These are phyloP conservation scores for Cryptococcus amylolentus DNA, from an alignment of 1,284 basidiomycete species.

Conservation along the genomic window DNA sequence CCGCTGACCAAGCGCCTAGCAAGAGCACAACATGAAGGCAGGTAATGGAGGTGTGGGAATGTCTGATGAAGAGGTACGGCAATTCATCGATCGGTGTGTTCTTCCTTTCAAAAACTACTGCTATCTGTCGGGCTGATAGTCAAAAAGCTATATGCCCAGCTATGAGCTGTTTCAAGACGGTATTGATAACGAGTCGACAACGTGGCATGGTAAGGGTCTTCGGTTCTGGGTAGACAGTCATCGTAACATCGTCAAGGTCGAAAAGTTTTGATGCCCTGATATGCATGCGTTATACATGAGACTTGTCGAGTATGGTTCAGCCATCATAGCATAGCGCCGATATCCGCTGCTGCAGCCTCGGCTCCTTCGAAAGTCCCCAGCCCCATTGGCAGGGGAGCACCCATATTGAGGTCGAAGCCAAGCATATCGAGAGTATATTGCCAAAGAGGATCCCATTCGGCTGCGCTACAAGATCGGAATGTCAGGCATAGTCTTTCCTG, in stretches of 20 bases:
- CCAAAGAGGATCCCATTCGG: conserved; percentile 3
- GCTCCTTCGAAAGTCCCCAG: not conserved
- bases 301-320: not conserved
- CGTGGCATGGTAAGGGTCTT: conserved; percentile 2
- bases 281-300: not conserved
- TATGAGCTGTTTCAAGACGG: conserved; percentile 1
- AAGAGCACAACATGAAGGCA: conserved; percentile 81
- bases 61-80: conserved; percentile 71
- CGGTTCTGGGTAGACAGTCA: not conserved
- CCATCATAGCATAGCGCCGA: not conserved
- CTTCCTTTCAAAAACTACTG: not conserved
- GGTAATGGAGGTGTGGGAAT: conserved; percentile 78
- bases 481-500: not conserved
- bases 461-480: not conserved
- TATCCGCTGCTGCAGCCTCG: not conserved
- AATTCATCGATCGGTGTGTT: conserved; percentile 52
- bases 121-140: not conserved
- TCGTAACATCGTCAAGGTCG: not conserved
- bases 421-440: conserved; percentile 5
- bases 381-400: not conserved
- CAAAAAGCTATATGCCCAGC: conserved; percentile 3
- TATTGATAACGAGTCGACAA: conserved; percentile 1
- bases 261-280: not conserved
- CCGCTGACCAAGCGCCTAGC: conserved; percentile 54
- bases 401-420: conserved; percentile 1